Conservation (phyloP, 371 early-diverging fungal genomes). For the Capillidium heterosporum region DNA sequence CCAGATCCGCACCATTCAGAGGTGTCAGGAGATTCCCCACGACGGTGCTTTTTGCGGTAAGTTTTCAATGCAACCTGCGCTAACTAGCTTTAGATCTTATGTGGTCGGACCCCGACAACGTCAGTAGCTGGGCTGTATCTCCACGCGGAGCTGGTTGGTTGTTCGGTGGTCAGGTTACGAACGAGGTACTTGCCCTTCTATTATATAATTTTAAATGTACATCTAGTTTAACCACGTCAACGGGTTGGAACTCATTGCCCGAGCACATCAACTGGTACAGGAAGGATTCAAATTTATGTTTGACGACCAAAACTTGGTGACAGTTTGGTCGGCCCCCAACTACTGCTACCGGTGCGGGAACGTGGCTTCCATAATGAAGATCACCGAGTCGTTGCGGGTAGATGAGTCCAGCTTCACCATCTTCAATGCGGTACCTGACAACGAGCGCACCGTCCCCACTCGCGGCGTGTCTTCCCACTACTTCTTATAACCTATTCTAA, state of each 20-base stretch:
- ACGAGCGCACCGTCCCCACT: constrained; percentile 32
- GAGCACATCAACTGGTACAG: constrained; percentile 97
- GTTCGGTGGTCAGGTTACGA: constrained; percentile 93
- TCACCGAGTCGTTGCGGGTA: constrained; percentile 74
- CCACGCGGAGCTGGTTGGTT: constrained; percentile 98
- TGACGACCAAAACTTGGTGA: constrained; percentile 88
- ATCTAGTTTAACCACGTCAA: constrained; percentile 91
- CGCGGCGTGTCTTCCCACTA: constrained; percentile 19
- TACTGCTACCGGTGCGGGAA: constrained; percentile 99
- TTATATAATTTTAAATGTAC: background rate
- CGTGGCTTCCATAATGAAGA: constrained; percentile 93
- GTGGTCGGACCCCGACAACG: constrained; percentile 99
- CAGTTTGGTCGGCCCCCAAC: constrained; percentile 99
- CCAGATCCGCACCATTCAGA: constrained; percentile 91
- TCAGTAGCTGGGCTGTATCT: constrained; percentile 92
- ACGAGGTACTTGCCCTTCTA: constrained; percentile 35
- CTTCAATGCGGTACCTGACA: constrained; percentile 87
- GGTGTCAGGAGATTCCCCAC: constrained; percentile 98
- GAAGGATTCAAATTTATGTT: constrained; percentile 95
- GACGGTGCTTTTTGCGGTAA: constrained; percentile 94
- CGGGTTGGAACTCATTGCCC: constrained; percentile 77
- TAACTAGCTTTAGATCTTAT: constrained; percentile 43
- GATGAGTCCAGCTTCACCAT: constrained; percentile 81
- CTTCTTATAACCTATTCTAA: constrained; percentile 15
- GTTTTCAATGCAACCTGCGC: background rate